These are phyloP conservation scores for Cryptosporidium sp. DNA, from an alignment of 169 alveolate genomes.

Conservation along the genomic window DNA sequence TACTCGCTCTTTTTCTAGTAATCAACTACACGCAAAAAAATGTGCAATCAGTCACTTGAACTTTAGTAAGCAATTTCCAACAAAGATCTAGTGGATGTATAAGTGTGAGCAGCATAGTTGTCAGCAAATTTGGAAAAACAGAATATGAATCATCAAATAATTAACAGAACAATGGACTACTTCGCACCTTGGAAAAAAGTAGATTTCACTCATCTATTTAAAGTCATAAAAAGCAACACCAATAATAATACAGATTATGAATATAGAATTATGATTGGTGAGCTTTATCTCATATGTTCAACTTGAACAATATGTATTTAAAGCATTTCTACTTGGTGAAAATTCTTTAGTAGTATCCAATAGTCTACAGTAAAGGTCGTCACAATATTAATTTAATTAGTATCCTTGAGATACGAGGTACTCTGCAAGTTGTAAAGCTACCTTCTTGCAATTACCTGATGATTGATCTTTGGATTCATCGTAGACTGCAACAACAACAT, in stretches of 20 bases:
- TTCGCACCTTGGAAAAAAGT: not conserved
- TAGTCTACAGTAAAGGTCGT: not conserved
- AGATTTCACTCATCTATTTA: not conserved
- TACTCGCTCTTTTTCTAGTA: not conserved
- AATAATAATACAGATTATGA: not conserved
- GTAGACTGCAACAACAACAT: conserved; percentile 77
- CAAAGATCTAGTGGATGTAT: not conserved
- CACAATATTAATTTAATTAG: conserved; percentile 6
- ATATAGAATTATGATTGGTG: not conserved
- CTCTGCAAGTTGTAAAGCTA: conserved; percentile 79
- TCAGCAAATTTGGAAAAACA: not conserved
- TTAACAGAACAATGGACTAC: not conserved
- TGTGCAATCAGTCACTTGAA: not conserved
- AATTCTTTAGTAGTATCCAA: not conserved
- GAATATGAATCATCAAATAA: not conserved
- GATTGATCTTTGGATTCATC: conserved; percentile 79
- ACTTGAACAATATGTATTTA: not conserved
- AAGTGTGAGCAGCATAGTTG: too few relatives aligned
- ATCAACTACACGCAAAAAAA: not conserved
- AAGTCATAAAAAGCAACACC: not conserved
- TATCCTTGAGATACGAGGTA: conserved; percentile 77
- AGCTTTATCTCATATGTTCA: not conserved
- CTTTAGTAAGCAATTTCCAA: not conserved
- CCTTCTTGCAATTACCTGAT: conserved; percentile 77
- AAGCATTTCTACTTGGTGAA: not conserved